phyloP scores from a whole-genome alignment of 148 eudicot species.

The Polygonum aviculare region DNA sequence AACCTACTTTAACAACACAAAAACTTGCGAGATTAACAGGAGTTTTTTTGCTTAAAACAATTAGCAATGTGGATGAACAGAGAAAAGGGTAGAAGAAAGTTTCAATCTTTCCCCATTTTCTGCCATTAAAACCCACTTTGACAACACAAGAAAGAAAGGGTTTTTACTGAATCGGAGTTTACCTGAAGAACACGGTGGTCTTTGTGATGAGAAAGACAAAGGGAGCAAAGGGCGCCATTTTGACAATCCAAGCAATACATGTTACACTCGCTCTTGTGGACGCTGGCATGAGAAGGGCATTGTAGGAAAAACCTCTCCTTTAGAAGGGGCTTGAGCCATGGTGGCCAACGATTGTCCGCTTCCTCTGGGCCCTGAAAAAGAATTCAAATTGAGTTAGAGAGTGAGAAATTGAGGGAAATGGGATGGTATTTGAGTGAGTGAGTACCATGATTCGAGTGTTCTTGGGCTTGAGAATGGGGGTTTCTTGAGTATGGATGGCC shows the following conservation, averaged over 20 bases:
- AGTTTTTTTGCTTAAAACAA: too few species aligned
- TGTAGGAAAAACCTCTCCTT: conserved; percentile 56
- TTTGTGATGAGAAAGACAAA: conserved; percentile 55
- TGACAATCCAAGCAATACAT: conserved; percentile 88
- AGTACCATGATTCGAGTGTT: conserved; percentile 70
- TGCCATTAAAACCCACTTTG: not conserved
- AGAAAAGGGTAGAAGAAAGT: not conserved
- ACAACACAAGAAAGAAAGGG: not conserved
- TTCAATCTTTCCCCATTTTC: not conserved
- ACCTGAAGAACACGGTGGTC: conserved; percentile 87
- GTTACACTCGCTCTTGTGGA: conserved; percentile 88
- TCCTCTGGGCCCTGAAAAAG: conserved; percentile 30
- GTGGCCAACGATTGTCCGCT: conserved; percentile 69
- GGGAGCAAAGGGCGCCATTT: conserved; percentile 64
- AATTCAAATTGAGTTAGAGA: not conserved
- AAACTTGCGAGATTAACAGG: too few species aligned
- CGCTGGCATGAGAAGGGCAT: conserved; percentile 59
- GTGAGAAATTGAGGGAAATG: conserved; percentile 5
- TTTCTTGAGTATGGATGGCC: conserved; percentile 76
- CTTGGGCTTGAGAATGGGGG: conserved; percentile 54
- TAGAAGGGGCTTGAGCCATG: conserved; percentile 66
- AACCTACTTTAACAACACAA: not conserved
- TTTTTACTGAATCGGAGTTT: not conserved
- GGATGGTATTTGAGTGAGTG: not conserved
- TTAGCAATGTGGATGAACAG: not conserved